Evolutionary conservation across 163 green algal genomes (phyloP).

Genomic region (Scenedesmus sp.): DNA sequence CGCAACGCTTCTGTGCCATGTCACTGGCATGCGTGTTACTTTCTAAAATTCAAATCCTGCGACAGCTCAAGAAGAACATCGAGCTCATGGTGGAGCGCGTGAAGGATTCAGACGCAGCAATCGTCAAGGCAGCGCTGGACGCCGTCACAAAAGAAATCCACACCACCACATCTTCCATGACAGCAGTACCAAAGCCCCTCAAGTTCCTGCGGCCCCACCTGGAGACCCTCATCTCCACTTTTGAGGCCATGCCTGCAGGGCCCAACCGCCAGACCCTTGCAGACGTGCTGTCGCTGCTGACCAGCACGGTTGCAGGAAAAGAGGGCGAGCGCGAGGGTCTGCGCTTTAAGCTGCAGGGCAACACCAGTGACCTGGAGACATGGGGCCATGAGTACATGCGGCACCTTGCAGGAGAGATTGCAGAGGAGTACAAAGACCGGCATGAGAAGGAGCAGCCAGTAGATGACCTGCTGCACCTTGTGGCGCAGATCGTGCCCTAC

Average conservation of each 20-base stretch:
- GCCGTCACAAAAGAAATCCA: slow-evolving; percentile 87
- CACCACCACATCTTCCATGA: slow-evolving; percentile 95
- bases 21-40: too few species aligned
- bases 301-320: slow-evolving; percentile 76
- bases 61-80: slow-evolving; percentile 90
- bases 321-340: slow-evolving; percentile 86
- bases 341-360: slow-evolving; percentile 85
- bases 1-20: background rate
- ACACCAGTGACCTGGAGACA: slow-evolving; percentile 70
- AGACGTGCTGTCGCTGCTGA: slow-evolving; percentile 91
- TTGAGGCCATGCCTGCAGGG: slow-evolving; percentile 61
- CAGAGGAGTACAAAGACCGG: slow-evolving; percentile 75
- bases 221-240: slow-evolving; percentile 75
- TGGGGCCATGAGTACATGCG: slow-evolving; percentile 98
- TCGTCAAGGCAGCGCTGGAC: slow-evolving; percentile 84
- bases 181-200: slow-evolving; percentile 97
- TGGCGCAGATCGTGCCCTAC: slow-evolving; percentile 94
- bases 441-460: slow-evolving; percentile 43
- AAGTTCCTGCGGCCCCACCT: slow-evolving; percentile 97
- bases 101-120: slow-evolving; percentile 62
- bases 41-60: background rate
- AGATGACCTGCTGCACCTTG: slow-evolving; percentile 86
- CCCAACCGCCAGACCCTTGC: slow-evolving; percentile 63
- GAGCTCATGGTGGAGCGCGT: slow-evolving; percentile 92
- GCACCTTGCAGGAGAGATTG: slow-evolving; percentile 94